These are phyloP conservation scores for Antarctomyces pellizariae DNA, from an alignment of 495 filamentous ascomycete genomes.

Conservation along the genomic window DNA sequence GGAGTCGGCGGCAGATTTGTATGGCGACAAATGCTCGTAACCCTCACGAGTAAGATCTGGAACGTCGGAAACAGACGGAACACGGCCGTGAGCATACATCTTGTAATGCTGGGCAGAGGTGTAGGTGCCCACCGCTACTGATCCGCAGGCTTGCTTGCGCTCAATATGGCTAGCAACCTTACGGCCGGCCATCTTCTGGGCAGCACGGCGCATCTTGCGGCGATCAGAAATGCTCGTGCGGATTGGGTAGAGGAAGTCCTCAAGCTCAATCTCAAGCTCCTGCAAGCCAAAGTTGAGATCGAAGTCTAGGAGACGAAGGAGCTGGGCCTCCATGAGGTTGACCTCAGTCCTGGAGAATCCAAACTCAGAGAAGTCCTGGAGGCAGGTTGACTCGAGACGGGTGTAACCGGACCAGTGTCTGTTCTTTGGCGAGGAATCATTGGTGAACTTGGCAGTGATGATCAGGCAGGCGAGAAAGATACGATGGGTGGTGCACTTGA, in stretches of 20 bases:
- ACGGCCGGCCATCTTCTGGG: too few relatives aligned
- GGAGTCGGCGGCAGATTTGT: too few relatives aligned
- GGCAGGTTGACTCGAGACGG: conserved; percentile 28
- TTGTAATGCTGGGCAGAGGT: too few relatives aligned
- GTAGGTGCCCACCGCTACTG: too few relatives aligned
- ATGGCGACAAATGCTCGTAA: too few relatives aligned
- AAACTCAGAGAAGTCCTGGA: conserved; percentile 47
- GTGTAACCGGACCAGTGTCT: conserved; percentile 98
- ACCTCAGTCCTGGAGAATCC: conserved; percentile 87
- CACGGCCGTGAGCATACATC: too few relatives aligned
- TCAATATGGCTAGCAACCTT: too few relatives aligned
- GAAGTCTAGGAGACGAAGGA: conserved; percentile 84
- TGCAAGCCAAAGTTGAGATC: conserved; percentile 63
- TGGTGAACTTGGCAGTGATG: conserved; percentile 86
- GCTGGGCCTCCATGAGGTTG: conserved; percentile 96
- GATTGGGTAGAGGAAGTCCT: conserved; percentile 73
- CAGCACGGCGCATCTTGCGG: too few relatives aligned
- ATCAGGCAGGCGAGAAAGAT: conserved; percentile 94
- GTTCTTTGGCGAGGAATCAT: conserved; percentile 97
- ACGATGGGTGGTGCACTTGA: conserved; percentile 89
- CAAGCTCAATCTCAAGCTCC: conserved; percentile 70
- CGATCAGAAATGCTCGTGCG: too few relatives aligned
- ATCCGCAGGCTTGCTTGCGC: too few relatives aligned
- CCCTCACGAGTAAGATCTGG: conserved; percentile 9
- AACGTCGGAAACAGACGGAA: conserved; percentile 8